Evolutionary conservation across 2,329 filamentous ascomycete genomes (phyloP), one percentile per base, ranked within the genome.

Genomic region (Mariannaea sp.): DNA sequence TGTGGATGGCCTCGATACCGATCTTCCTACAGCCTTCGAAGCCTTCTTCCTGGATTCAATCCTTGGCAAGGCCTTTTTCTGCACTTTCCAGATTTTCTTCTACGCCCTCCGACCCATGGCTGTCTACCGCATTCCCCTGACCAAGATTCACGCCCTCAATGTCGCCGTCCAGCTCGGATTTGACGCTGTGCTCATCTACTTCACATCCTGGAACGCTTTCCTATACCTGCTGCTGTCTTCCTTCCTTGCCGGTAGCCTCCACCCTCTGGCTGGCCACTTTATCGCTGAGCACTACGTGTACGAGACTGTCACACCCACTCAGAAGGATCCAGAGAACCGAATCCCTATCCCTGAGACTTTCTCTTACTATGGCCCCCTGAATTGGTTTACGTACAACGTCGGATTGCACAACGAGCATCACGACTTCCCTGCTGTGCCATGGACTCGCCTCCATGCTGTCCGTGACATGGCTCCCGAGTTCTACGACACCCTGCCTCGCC

Each of bases 351-450:
- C 94, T 2, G 94, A 99, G 79, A 99, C 94, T 1, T 99, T 91
- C 77, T 93, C 88, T 41, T 99, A 99, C 81, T 99, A 99, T 71
- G 94, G 94, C 0, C 84, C 89, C 1, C 82, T 97, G 60, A 99
- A 99, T 76, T 75, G 92, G 66, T 75, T 99, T 43, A 96, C 92
- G 1, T 99, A 97, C 80, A 99, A 99, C 66, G 94, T 99, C 39
- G 94, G 94, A 47, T 78, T 97, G 68, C 94, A 99, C 79, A 99
- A 99, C 71, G 94, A 99, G 79, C 94, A 99, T 75, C 94, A 99
- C 73, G 94, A 99, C 73, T 99, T 99, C 76, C 94, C 94, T 9
- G 94, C 94, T 41, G 84, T 99, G 40, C 93, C 94, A 0, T 99
- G 94, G 94, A 97, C 92, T 8, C 81, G 88, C 26, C 81, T 99